A percentile compares a stretch with the other conserved stretches of the same genome.
Conservation (phyloP, 2,329 filamentous ascomycete species). For the Apiospora marii region DNA sequence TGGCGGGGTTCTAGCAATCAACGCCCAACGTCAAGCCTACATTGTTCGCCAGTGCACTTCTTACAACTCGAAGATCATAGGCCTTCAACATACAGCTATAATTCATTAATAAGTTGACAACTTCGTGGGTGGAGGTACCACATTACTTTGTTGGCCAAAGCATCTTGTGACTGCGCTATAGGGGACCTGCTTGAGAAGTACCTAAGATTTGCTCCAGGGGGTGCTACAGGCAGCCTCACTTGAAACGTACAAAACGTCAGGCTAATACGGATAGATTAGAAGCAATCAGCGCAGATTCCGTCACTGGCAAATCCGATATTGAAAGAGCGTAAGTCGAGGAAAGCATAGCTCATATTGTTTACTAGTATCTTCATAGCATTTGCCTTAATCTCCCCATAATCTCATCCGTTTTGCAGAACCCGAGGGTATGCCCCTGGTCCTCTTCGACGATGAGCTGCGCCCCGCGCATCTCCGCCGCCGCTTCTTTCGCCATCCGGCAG, state of each 20-base stretch:
- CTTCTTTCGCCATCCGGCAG: constrained; percentile 34
- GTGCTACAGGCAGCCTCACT: too few relatives aligned
- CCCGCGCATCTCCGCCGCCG: constrained; percentile 28
- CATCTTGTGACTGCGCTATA: too few relatives aligned
- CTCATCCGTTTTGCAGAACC: not conserved
- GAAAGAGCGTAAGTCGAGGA: not conserved
- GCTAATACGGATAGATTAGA: too few relatives aligned
- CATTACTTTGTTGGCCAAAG: too few relatives aligned
- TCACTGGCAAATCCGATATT: not conserved
- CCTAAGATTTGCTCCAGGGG: too few relatives aligned
- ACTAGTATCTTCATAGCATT: not conserved
- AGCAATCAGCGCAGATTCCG: not conserved
- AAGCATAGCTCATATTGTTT: not conserved
- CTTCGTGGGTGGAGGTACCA: too few relatives aligned
- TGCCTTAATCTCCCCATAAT: not conserved
- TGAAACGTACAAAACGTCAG: too few relatives aligned
- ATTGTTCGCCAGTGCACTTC: not conserved
- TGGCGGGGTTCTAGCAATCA: not conserved
- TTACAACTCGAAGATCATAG: too few relatives aligned
- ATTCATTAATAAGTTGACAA: too few relatives aligned
- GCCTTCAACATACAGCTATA: too few relatives aligned
- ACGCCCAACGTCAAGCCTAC: too few relatives aligned
- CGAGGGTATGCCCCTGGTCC: not conserved
- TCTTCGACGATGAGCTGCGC: constrained; percentile 30
- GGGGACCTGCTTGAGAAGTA: not conserved